Base-by-base conservation (phyloP, 164 flowering plant species). In the Magnolia changhungtana region DNA sequence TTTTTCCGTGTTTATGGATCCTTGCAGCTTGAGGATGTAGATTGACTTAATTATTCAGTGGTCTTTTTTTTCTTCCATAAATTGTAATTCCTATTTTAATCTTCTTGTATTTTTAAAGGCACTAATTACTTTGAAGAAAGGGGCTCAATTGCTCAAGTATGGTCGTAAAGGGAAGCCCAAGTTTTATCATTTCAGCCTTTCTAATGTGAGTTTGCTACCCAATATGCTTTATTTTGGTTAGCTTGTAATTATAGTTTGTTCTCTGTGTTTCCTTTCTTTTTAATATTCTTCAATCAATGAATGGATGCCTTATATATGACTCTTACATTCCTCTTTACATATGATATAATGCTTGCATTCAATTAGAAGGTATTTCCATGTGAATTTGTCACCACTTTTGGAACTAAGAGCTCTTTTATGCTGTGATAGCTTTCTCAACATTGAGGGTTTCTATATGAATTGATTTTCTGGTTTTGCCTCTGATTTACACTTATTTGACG, bases 141-240 rank as follows among this genome's bases (percentile, higher is more conserved):
- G 99, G 80, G 83, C 99, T 80, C 98, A 91, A 68, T 84, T 96
- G 76, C 91, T 96, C 69, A 96, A 96, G 82, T 96, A 92, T 90
- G 96, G 99, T 80, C 99, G 99, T 45, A 96, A 96, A 78, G 99
- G 99, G 74, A 93, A 96, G 84, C 99, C 99, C 13, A 96, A 92
- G 77, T 89, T 90, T 83, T 93, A 85, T 81, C 95, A 94, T 49
- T 92, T 95, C 77, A 90, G 92, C 87, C 91, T 95, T 77, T 93
- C 99, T 51, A 84, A 72, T 87, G 99, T 95, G 85, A 85, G 95
- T 81, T 80, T 72, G 45, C 9, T 67, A 50, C 9, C 67, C 61
- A 23, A 23, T 3, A 9, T 64, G 2, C 73, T 65, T 69, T 74
- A 64, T 65, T 66, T 51, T 18, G 45, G 8, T 31, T 65, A 11